A percentile compares a stretch with the other conserved stretches of the same genome.
Evolutionary conservation across 2,329 filamentous ascomycete species (phyloP).

Genomic region (Colletotrichum neosansevieriae): DNA sequence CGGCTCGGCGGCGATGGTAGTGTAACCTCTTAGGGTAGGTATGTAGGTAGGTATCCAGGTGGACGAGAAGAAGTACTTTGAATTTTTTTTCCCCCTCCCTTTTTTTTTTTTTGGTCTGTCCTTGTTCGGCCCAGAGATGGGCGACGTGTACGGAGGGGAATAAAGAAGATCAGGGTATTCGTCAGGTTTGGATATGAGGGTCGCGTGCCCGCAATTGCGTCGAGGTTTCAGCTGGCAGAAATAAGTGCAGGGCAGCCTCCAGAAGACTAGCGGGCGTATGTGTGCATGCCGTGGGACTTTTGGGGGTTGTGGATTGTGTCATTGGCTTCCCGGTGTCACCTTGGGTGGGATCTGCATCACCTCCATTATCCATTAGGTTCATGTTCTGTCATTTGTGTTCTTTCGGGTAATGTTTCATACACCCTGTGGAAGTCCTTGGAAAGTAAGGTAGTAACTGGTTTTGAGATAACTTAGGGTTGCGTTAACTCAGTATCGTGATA

Average conservation of each 20-base stretch:
- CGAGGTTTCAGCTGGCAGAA: slow-evolving; percentile 20
- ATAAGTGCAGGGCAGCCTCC: background rate
- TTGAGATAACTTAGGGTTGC: too few species aligned
- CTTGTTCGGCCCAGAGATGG: too few species aligned
- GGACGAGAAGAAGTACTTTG: too few species aligned
- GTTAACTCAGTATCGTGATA: too few species aligned
- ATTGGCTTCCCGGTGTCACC: background rate
- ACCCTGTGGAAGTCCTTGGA: too few species aligned
- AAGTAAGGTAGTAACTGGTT: too few species aligned
- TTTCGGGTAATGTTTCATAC: too few species aligned
- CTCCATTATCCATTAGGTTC: background rate
- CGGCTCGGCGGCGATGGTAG: background rate
- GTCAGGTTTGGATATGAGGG: background rate
- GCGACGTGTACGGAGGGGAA: too few species aligned
- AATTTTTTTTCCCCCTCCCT: background rate
- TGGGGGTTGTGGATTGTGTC: slow-evolving; percentile 1
- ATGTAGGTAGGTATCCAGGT: too few species aligned
- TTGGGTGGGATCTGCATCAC: slow-evolving; percentile 6
- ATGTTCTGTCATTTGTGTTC: background rate
- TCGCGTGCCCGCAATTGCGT: slow-evolving; percentile 33
- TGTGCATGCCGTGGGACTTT: background rate
- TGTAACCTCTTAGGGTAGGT: slow-evolving; percentile 4
- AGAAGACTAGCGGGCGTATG: background rate
- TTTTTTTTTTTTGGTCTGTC: background rate
- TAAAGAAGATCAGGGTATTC: background rate